Percentiles rank a stretch among this genome's conserved stretches.
These are phyloP conservation scores for Cynara cardunculus DNA, from an alignment of 129 eudicot genomes.

Conservation along the genomic window DNA sequence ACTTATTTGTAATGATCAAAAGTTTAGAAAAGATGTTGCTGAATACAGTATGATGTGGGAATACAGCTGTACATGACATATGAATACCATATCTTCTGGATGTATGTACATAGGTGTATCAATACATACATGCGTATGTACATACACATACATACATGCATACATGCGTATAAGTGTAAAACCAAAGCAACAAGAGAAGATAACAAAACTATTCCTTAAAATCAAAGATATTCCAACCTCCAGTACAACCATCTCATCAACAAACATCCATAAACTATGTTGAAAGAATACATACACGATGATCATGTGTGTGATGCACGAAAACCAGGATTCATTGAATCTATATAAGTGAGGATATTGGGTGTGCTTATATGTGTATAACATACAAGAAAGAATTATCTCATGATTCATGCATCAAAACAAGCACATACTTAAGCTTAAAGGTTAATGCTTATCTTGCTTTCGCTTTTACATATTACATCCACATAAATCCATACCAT, in stretches of 20 bases:
- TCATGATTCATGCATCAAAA: constrained; percentile 4
- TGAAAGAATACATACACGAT: too few relatives aligned
- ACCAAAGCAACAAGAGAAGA: not conserved
- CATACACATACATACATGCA: not conserved
- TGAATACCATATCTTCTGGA: not conserved
- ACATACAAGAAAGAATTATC: not conserved
- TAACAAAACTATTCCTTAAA: not conserved
- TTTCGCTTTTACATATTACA: not conserved
- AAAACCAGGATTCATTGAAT: not conserved
- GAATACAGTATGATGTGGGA: not conserved
- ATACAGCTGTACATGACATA: not conserved
- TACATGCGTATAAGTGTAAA: not conserved
- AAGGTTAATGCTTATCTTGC: not conserved
- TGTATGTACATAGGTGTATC: not conserved
- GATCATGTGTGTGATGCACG: not conserved
- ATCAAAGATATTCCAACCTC: not conserved
- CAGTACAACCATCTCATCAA: not conserved
- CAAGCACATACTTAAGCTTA: not conserved
- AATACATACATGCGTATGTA: not conserved
- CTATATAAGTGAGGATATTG: not conserved
- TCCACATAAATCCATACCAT: not conserved
- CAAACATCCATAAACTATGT: not conserved
- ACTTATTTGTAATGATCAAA: not conserved
- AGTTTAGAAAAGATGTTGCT: not conserved
- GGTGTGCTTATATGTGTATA: not conserved